Conservation (phyloP, 495 filamentous ascomycete genomes). For the Elasticomyces elasticus region DNA sequence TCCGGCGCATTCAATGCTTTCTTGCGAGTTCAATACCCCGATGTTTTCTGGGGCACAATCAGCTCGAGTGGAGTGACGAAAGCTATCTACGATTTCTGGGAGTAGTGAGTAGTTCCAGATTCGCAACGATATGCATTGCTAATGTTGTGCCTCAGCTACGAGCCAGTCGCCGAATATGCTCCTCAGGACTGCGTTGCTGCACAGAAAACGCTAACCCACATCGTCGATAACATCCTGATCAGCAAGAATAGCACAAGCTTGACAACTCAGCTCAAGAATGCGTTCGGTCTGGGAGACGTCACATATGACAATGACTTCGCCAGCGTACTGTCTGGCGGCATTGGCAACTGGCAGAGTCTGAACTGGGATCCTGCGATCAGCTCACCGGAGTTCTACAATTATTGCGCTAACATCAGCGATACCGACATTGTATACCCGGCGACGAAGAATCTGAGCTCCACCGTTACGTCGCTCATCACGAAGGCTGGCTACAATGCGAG, state of each 20-base stretch:
- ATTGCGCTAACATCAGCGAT: conserved; percentile 50
- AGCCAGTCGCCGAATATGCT: conserved; percentile 50
- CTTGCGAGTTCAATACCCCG: conserved; percentile 56
- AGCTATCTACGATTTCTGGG: conserved; percentile 63
- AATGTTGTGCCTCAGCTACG: conserved; percentile 42
- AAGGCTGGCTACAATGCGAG: conserved; percentile 44
- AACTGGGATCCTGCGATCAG: conserved; percentile 63
- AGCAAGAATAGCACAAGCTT: conserved; percentile 34
- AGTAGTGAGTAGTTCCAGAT: not conserved
- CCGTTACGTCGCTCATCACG: conserved; percentile 39
- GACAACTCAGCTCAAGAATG: conserved; percentile 45
- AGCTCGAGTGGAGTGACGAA: conserved; percentile 60
- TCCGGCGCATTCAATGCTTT: conserved; percentile 65
- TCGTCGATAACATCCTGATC: conserved; percentile 58
- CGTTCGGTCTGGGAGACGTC: conserved; percentile 50
- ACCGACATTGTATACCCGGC: conserved; percentile 38
- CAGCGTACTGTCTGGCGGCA: conserved; percentile 39
- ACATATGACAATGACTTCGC: conserved; percentile 56
- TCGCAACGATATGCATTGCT: not conserved
- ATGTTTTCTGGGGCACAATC: conserved; percentile 59
- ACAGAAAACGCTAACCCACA: conserved; percentile 48
- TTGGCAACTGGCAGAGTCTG: conserved; percentile 47
- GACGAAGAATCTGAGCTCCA: conserved; percentile 31
- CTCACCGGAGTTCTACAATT: conserved; percentile 43
- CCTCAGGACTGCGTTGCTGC: conserved; percentile 45